phyloP scores from a whole-genome alignment of 257 asterid genomes.

The Craterostigma plantagineum region DNA sequence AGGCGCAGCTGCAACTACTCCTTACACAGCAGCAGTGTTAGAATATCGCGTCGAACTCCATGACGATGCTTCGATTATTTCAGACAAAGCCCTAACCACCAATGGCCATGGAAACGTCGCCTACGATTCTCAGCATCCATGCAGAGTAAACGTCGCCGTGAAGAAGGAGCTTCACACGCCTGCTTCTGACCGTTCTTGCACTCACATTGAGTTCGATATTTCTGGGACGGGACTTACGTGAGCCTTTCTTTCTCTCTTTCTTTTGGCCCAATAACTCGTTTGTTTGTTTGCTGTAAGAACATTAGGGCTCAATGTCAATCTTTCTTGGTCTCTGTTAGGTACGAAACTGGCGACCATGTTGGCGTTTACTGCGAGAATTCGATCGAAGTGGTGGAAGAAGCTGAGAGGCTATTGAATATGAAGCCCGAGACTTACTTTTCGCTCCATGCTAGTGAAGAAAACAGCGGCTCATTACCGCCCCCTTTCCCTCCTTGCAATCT shows the following conservation, averaged over 20 bases:
- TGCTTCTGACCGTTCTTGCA: conserved; percentile 74
- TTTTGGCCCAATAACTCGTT: no score
- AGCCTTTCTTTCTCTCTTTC: conserved; percentile 18
- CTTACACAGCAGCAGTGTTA: conserved; percentile 83
- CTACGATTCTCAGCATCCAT: conserved; percentile 89
- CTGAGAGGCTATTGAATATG: conserved; percentile 52
- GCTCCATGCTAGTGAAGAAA: conserved; percentile 60
- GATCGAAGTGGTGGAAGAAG: conserved; percentile 82
- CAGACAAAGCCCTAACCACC: conserved; percentile 24
- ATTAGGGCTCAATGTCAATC: not conserved
- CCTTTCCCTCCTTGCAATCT: conserved; percentile 89
- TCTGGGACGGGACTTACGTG: conserved; percentile 79
- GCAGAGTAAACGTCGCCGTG: conserved; percentile 66
- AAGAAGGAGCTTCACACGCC: conserved; percentile 58
- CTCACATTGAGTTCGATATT: conserved; percentile 84
- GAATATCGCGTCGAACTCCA: conserved; percentile 78
- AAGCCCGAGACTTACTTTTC: conserved; percentile 82
- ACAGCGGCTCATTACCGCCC: conserved; percentile 63
- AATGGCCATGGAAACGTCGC: conserved; percentile 41
- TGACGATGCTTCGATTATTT: conserved; percentile 29
- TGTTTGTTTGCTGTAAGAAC: no score
- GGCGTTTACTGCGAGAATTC: conserved; percentile 87
- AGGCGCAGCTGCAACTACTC: conserved; percentile 54
- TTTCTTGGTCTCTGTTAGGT: conserved; percentile 28
- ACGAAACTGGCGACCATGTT: conserved; percentile 97